Base-by-base conservation (phyloP, 805 yeast species). In the Cyberlindnera bimundalis region DNA sequence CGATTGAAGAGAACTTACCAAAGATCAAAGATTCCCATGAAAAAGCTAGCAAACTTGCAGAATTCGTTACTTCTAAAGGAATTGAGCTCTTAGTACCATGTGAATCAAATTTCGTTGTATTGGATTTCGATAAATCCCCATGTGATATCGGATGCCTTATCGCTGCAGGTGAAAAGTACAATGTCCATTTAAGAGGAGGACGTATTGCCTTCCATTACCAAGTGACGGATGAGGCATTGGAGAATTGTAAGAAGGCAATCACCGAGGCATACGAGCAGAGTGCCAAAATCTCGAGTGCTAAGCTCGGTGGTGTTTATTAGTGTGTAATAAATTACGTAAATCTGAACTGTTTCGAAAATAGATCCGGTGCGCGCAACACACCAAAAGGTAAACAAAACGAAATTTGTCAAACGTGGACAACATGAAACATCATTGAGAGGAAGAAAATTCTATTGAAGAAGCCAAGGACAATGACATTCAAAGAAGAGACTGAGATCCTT, bases 61-160 rank as follows among this genome's bases (percentile, higher is more conserved):
- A 66, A 6, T 76, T 76, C 56, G 79, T 85, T 55, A 53, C 59
- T 33, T 60, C 63, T 27, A 55, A 77, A 35, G 82, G 80, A 10
- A 74, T 84, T 42, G 62, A 68, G 21, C 64, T 85, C 45, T 82
- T 77, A 55, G 68, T 76, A n/a, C 96, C 96, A 3, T 83, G 79
- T 3, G 80, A 89, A 46, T 84, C 96, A 11, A 88, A 82, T 59
- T 87, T 90, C 61, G 89, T 90, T 31, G 86, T 86, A 55, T 54
- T 86, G 38, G 91, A 89, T 58, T 62, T 78, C 19, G 49, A 52
- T 28, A 48, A 12, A 48, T 51, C 36, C 67, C 67, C 37, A 74
- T 88, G 39, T 61, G 76, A 81, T 56, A 78, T 81, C 20, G 72
- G 63, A 15, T 67, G 69, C 23, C 63, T 86, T 42, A 70, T 69